A percentile compares a stretch with the other conserved stretches of the same genome.
phyloP scores from a whole-genome alignment of 345 rosid genomes.

The Hibiscus trionum region DNA sequence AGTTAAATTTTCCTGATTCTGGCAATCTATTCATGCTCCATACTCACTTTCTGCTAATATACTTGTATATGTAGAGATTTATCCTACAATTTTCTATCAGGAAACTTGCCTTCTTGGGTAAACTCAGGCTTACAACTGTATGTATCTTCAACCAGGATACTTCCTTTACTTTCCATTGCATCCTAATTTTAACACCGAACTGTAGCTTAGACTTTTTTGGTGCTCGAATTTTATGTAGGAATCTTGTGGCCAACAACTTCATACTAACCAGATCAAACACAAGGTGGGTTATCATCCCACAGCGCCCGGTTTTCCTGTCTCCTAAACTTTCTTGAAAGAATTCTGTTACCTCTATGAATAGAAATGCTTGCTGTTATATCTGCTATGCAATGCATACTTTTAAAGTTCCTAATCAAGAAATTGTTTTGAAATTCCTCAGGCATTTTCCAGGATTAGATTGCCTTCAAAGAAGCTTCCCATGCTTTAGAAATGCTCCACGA shows the following conservation, averaged over 20 bases:
- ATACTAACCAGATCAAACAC: conserved; percentile 18
- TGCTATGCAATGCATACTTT: background rate
- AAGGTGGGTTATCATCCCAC: conserved; percentile 8
- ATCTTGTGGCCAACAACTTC: conserved; percentile 29
- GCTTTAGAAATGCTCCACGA: conserved; percentile 21
- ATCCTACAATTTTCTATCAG: conserved; percentile 30
- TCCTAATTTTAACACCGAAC: background rate
- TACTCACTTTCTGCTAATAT: background rate
- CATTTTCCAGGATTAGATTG: conserved; percentile 27
- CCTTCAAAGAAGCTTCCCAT: conserved; percentile 28
- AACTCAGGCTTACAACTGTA: conserved; percentile 22
- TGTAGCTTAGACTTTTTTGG: no score
- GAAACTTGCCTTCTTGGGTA: conserved; percentile 32
- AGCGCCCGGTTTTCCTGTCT: background rate
- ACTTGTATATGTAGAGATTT: conserved; percentile 27
- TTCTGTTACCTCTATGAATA: background rate
- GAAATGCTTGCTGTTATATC: background rate
- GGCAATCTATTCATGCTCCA: background rate
- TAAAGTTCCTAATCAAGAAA: background rate
- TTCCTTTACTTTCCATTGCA: background rate
- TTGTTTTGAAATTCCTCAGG: conserved; percentile 16
- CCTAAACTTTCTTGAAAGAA: background rate
- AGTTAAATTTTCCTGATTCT: background rate
- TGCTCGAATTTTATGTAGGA: conserved; percentile 16
- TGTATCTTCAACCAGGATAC: conserved; percentile 4